These are phyloP conservation scores for Scheffersomyces ergatensis DNA, from an alignment of 805 yeast species.

Conservation along the genomic window DNA sequence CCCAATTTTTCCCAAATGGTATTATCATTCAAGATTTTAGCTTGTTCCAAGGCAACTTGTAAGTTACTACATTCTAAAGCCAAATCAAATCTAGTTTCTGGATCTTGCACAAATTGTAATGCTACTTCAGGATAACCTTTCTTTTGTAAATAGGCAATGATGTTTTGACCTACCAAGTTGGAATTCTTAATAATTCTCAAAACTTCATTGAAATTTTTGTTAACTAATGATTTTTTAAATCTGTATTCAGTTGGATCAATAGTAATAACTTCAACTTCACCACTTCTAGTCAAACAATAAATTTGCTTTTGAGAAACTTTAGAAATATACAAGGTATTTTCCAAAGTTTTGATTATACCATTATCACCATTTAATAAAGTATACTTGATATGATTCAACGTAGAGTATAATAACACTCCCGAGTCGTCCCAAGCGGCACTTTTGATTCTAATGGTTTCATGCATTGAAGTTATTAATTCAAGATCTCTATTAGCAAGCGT, in stretches of 20 bases:
- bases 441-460: slow-evolving; percentile 94
- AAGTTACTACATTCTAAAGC: slow-evolving; percentile 93
- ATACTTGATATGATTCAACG: slow-evolving; percentile 94
- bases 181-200: slow-evolving; percentile 83
- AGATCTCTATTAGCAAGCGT: slow-evolving; percentile 80
- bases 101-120: slow-evolving; percentile 92
- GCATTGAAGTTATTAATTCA: slow-evolving; percentile 78
- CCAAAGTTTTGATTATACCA: slow-evolving; percentile 92
- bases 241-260: slow-evolving; percentile 98
- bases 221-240: slow-evolving; percentile 89
- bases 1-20: slow-evolving; percentile 80
- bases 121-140: slow-evolving; percentile 98
- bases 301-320: slow-evolving; percentile 69
- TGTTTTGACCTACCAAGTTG: slow-evolving; percentile 94
- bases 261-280: slow-evolving; percentile 70
- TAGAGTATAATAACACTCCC: slow-evolving; percentile 87
- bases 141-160: slow-evolving; percentile 90
- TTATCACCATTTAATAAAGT: slow-evolving; percentile 89
- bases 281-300: slow-evolving; percentile 80
- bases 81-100: slow-evolving; percentile 92
- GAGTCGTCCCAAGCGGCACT: slow-evolving; percentile 97
- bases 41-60: slow-evolving; percentile 84
- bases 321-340: slow-evolving; percentile 79
- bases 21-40: slow-evolving; percentile 66
- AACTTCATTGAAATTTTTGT: slow-evolving; percentile 88